These are phyloP conservation scores for Penicillium riverlandense DNA, from an alignment of 495 filamentous ascomycete genomes.

Conservation along the genomic window DNA sequence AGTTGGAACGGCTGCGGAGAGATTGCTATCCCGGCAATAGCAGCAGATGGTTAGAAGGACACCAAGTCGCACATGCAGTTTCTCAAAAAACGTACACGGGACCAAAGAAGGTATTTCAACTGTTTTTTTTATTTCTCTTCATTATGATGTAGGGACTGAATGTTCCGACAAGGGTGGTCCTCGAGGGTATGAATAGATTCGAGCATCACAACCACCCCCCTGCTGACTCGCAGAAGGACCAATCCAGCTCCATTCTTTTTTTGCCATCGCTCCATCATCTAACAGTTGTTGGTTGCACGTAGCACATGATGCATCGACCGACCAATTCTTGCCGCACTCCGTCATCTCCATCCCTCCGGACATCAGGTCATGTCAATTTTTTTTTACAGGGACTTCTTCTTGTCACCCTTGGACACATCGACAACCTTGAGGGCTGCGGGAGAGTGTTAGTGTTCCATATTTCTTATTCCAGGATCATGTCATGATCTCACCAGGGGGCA, in stretches of 20 bases:
- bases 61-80: too few relatives aligned
- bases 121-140: constrained; percentile 42
- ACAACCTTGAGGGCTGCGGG: constrained; percentile 61
- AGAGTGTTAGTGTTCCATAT: constrained; percentile 15
- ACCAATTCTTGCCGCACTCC: constrained; percentile 15
- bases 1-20: too few relatives aligned
- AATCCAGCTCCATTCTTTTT: constrained; percentile 6
- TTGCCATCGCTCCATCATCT: too few relatives aligned
- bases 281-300: constrained; percentile 17
- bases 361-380: constrained; percentile 25
- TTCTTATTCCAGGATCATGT: neutral
- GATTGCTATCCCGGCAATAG: too few relatives aligned
- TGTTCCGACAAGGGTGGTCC: constrained; percentile 28
- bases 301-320: constrained; percentile 17
- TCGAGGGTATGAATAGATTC: constrained; percentile 1
- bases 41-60: too few relatives aligned
- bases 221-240: constrained; percentile 30
- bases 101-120: constrained; percentile 30
- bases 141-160: constrained; percentile 29
- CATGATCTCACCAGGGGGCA: constrained; percentile 70
- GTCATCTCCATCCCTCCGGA: constrained; percentile 3
- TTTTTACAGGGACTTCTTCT: constrained; percentile 52
- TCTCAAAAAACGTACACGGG: too few relatives aligned
- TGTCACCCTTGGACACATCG: constrained; percentile 70
- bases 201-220: constrained; percentile 15